These are phyloP conservation scores for Neofusicoccum ribis DNA, from an alignment of 2,329 filamentous ascomycete species.

Conservation along the genomic window DNA sequence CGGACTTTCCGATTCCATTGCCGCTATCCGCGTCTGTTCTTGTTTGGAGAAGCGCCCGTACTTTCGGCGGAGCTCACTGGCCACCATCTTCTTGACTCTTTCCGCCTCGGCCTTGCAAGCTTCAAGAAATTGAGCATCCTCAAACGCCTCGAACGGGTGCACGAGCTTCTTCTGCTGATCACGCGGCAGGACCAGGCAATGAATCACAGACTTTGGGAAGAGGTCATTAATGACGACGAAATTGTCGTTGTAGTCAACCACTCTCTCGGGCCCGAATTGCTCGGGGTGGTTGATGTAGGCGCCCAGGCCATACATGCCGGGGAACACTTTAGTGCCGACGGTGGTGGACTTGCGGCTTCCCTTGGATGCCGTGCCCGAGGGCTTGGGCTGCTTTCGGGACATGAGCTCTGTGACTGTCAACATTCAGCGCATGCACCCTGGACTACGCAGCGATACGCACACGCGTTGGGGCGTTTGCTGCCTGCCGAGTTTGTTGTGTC, in stretches of 20 bases:
- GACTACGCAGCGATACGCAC: constrained; percentile 26
- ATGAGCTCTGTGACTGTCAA: constrained; percentile 49
- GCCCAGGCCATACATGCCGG: constrained; percentile 62
- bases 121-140: constrained; percentile 67
- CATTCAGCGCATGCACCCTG: neutral
- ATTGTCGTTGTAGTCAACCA: constrained; percentile 66
- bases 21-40: constrained; percentile 65
- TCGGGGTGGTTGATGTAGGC: constrained; percentile 66
- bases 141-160: constrained; percentile 77
- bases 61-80: constrained; percentile 69
- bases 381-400: constrained; percentile 41
- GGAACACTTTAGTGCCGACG: constrained; percentile 39
- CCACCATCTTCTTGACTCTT: constrained; percentile 66
- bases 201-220: constrained; percentile 82
- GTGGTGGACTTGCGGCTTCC: constrained; percentile 19
- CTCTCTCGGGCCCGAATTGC: constrained; percentile 57
- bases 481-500: constrained; percentile 11
- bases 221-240: constrained; percentile 79
- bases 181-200: constrained; percentile 85
- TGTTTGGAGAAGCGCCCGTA: constrained; percentile 64
- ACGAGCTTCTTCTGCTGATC: constrained; percentile 58
- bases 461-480: constrained; percentile 39
- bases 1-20: constrained; percentile 53
- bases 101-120: constrained; percentile 62
- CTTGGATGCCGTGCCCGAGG: constrained; percentile 14